phyloP scores from a whole-genome alignment of 73 alveolate species.

The Paramecium octaurelia region DNA sequence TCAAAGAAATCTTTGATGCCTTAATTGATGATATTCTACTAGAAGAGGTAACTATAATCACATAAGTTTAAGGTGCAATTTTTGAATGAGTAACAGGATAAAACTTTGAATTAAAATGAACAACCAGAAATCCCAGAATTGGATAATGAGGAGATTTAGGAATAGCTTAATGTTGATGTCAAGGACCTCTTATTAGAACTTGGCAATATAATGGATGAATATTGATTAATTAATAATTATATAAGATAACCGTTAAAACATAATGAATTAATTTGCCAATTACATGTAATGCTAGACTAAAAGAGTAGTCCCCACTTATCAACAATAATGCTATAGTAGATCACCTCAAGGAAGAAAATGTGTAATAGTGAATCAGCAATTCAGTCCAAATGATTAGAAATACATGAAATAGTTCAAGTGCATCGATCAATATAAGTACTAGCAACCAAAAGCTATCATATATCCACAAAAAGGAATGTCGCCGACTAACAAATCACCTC shows the following conservation, averaged over 20 bases:
- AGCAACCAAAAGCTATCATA: background rate
- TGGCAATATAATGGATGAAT: background rate
- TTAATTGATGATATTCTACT: constrained; percentile 7
- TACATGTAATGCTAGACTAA: background rate
- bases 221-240: constrained; percentile 22
- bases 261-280: constrained; percentile 18
- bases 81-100: background rate
- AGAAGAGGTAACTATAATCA: background rate
- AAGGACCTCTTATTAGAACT: background rate
- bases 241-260: constrained; percentile 12
- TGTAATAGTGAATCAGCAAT: background rate
- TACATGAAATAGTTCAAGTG: background rate
- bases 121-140: background rate
- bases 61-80: background rate
- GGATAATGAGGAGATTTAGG: background rate
- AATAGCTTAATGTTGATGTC: background rate
- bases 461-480: background rate
- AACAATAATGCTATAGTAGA: background rate
- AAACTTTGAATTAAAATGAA: background rate
- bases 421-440: background rate
- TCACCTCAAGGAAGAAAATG: background rate
- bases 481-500: background rate
- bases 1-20: constrained; percentile 19
- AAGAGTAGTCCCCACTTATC: background rate
- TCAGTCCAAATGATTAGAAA: background rate